Conservation (phyloP, 2,329 filamentous ascomycete species). For the Venturia carpophila region DNA sequence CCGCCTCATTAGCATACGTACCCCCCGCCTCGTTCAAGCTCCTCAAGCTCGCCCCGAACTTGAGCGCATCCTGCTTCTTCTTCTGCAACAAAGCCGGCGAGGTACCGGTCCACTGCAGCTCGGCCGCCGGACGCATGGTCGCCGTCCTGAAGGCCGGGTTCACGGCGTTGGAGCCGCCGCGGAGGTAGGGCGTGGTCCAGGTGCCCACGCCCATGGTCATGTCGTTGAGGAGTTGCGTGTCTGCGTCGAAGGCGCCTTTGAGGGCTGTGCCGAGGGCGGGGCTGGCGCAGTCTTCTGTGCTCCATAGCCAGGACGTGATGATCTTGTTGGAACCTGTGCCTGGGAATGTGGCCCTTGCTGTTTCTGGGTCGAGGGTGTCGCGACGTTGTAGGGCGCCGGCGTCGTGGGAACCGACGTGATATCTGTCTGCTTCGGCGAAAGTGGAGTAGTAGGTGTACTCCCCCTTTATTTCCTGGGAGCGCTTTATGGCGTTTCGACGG, state of each 20-base stretch:
- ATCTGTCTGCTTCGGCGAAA: background rate
- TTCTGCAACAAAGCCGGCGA: background rate
- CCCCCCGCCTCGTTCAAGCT: slow-evolving; percentile 3
- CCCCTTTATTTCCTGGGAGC: background rate
- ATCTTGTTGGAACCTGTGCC: slow-evolving; percentile 16
- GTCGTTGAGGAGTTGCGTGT: slow-evolving; percentile 16
- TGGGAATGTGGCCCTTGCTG: background rate
- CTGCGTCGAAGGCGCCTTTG: slow-evolving; percentile 12
- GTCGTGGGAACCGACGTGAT: slow-evolving; percentile 11
- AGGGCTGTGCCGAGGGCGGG: slow-evolving; percentile 5
- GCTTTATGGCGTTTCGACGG: background rate
- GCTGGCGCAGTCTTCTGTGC: slow-evolving; percentile 7
- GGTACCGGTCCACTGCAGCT: slow-evolving; percentile 23
- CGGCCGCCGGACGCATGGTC: slow-evolving; percentile 21
- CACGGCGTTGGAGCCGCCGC: slow-evolving; percentile 20
- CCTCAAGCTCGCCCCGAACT: slow-evolving; percentile 14
- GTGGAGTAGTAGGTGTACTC: slow-evolving; percentile 1
- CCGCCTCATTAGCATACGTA: slow-evolving; percentile 16
- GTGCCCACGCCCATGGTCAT: slow-evolving; percentile 15
- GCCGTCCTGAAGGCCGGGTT: slow-evolving; percentile 22
- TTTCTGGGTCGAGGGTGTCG: background rate
- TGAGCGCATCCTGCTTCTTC: slow-evolving; percentile 10
- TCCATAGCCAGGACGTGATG: slow-evolving; percentile 18
- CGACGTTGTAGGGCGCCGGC: background rate
- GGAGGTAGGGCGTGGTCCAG: slow-evolving; percentile 12